Evolutionary conservation across 345 rosid species (phyloP).

Genomic region (Punica granatum): DNA sequence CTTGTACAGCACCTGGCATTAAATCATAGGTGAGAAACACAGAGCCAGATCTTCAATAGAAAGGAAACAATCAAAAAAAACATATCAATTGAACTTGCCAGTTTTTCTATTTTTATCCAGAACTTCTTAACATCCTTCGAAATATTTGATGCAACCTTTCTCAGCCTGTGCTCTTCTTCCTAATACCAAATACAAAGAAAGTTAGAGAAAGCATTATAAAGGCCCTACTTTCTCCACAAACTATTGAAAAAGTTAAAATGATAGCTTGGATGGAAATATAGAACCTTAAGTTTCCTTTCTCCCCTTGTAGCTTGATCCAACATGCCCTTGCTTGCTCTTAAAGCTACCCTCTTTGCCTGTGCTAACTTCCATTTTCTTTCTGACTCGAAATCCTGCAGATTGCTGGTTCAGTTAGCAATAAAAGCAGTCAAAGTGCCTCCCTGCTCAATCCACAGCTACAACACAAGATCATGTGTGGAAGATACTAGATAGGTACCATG

Average conservation of each 20-base stretch:
- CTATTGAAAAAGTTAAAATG: background rate
- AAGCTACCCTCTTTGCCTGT: constrained; percentile 92
- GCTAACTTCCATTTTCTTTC: constrained; percentile 98
- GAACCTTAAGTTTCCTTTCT: constrained; percentile 94
- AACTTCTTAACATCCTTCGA: constrained; percentile 95
- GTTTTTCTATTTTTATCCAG: constrained; percentile 96
- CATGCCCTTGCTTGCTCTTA: constrained; percentile 97
- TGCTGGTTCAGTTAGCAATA: constrained; percentile 21
- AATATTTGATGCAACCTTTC: constrained; percentile 85
- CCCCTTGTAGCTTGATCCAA: constrained; percentile 85
- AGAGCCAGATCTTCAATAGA: constrained; percentile 14
- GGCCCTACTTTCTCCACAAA: background rate
- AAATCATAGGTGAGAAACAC: constrained; percentile 16
- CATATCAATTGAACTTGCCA: constrained; percentile 47
- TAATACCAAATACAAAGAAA: constrained; percentile 23
- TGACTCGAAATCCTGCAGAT: constrained; percentile 87
- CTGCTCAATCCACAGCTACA: background rate
- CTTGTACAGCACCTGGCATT: constrained; percentile 82
- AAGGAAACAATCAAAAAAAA: constrained; percentile 10
- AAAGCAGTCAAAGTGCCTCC: background rate
- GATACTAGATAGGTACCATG: background rate
- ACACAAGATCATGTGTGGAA: background rate
- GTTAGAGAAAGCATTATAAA: background rate
- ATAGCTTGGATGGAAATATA: constrained; percentile 6
- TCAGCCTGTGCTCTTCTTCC: constrained; percentile 90